phyloP scores from a whole-genome alignment of 768 basidiomycete species.

The Leccinum disarticulatum region DNA sequence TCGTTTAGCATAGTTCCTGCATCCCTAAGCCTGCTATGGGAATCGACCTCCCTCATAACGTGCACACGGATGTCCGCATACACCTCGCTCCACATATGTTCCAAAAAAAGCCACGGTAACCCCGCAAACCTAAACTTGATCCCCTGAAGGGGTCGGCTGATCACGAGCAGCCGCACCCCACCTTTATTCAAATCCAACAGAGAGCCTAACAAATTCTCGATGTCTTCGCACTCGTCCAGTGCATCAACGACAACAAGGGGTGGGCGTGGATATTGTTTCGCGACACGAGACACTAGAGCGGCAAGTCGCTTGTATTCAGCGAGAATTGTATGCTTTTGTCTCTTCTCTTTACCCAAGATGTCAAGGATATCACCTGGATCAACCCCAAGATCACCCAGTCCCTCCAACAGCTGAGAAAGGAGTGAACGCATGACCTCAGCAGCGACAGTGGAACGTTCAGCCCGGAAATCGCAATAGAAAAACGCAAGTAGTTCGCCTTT shows the following conservation, averaged over 20 bases:
- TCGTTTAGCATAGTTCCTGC: not conserved
- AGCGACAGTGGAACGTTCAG: no score
- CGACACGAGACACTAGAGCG: not conserved
- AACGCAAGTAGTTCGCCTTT: no score
- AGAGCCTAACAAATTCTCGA: conserved; percentile 1
- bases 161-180: conserved; percentile 6
- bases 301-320: not conserved
- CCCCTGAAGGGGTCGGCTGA: conserved; percentile 1
- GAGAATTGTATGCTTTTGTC: not conserved
- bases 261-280: not conserved
- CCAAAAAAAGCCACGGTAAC: conserved; percentile 7
- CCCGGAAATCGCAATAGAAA: no score
- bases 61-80: conserved; percentile 12
- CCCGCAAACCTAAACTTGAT: conserved; percentile 5
- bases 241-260: conserved; percentile 15
- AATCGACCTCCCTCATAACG: conserved; percentile 6
- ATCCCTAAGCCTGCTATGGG: conserved; percentile 5
- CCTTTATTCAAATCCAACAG: not conserved
- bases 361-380: not conserved
- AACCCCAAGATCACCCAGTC: not conserved
- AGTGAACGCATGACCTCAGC: no score
- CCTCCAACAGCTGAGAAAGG: not conserved
- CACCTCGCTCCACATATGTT: not conserved
- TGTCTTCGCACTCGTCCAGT: conserved; percentile 17
- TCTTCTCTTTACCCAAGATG: not conserved